Conservation (phyloP, 768 basidiomycete genomes). For the Tricholoma matsutake region DNA sequence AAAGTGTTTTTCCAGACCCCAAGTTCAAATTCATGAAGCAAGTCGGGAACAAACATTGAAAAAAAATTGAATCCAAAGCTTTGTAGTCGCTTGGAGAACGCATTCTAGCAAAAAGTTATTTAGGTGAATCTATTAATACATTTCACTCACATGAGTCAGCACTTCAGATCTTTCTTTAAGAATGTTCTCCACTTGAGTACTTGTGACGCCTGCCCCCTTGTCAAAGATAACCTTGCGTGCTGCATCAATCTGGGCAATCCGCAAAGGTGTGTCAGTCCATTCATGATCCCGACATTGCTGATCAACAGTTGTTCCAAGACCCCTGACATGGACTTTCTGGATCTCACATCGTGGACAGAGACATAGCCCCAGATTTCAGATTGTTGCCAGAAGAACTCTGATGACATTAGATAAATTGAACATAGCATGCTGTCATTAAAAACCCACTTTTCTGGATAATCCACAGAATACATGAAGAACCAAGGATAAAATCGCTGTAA, state of each 20-base stretch:
- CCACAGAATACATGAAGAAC: constrained; percentile 27
- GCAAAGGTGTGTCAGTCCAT: constrained; percentile 8
- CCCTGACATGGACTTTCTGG: constrained; percentile 5
- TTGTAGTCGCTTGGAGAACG: constrained; percentile 25
- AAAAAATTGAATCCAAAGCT: constrained; percentile 24
- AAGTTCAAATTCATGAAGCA: constrained; percentile 38
- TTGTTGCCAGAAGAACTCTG: constrained; percentile 20
- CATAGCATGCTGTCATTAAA: not conserved
- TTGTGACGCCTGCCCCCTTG: constrained; percentile 22
- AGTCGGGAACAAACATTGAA: constrained; percentile 28
- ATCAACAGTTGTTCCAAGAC: constrained; percentile 11
- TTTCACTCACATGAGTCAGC: constrained; percentile 24
- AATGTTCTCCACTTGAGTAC: constrained; percentile 21
- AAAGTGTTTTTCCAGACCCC: constrained; percentile 38
- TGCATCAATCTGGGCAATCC: constrained; percentile 9
- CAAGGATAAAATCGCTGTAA: constrained; percentile 24
- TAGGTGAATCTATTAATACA: not conserved
- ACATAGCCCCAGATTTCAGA: constrained; percentile 15
- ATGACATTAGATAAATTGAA: not conserved
- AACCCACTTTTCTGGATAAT: constrained; percentile 30
- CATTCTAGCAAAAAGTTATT: constrained; percentile 26
- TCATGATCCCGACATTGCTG: not conserved
- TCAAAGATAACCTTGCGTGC: constrained; percentile 26
- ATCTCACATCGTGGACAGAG: constrained; percentile 20
- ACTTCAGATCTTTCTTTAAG: constrained; percentile 27